Evolutionary conservation across 2,329 filamentous ascomycete species (phyloP).

Genomic region (Trichoderma afroharzianum): DNA sequence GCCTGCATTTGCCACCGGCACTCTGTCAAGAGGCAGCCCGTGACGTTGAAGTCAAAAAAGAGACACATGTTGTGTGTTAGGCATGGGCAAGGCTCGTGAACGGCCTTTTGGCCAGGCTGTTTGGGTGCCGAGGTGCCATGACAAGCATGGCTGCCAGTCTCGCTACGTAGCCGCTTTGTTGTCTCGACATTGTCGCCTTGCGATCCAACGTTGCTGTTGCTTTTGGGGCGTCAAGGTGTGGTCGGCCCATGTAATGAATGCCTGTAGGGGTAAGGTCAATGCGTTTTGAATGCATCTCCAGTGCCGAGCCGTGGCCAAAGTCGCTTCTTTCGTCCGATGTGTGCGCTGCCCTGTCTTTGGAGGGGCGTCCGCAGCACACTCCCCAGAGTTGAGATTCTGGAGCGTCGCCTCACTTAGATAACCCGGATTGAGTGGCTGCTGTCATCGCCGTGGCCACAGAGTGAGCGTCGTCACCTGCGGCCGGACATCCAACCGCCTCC

Average conservation of each 20-base stretch:
- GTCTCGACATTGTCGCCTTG: background rate
- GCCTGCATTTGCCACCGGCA: slow-evolving; percentile 10
- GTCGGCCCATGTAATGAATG: background rate
- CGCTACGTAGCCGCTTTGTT: slow-evolving; percentile 8
- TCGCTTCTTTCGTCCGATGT: background rate
- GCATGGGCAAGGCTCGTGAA: background rate
- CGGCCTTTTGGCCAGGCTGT: background rate
- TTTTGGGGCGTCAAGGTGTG: background rate
- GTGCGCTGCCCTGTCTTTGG: background rate
- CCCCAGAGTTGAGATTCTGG: background rate
- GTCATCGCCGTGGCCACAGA: background rate
- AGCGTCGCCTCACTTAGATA: slow-evolving; percentile 2
- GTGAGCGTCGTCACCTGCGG: slow-evolving; percentile 17
- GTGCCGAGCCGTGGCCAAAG: background rate
- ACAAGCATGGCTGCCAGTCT: background rate
- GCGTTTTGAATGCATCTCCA: background rate
- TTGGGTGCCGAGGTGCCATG: background rate
- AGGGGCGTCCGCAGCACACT: background rate
- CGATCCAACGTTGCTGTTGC: background rate
- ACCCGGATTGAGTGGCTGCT: background rate
- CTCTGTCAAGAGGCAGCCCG: slow-evolving; percentile 10
- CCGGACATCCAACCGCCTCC: slow-evolving; percentile 10
- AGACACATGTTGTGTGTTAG: background rate
- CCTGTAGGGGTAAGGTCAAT: background rate
- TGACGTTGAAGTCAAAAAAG: background rate